Evolutionary conservation across 1,284 basidiomycete species (phyloP), one percentile per base, ranked within the genome.

Genomic region (Pyrrhoderma lamaoense): DNA sequence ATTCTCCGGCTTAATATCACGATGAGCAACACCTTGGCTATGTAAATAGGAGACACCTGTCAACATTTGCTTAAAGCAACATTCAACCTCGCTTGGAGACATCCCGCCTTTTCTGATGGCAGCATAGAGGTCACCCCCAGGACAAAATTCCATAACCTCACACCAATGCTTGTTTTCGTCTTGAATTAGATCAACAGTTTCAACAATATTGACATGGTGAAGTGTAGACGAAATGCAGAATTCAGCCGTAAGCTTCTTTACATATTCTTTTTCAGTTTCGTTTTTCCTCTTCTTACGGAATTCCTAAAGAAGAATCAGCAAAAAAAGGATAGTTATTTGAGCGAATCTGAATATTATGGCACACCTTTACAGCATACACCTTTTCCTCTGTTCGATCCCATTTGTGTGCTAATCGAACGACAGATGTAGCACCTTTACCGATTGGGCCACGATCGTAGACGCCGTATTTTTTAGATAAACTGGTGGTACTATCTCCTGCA

Each of bases 121-220:
- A 21, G 93, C 93, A 64, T 98, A 98, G 34, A 98, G 75, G 69
- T 98, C 94, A 3, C 94, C 94, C 48, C 95, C 95, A 1, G 92
- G 91, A 67, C 95, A 97, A 65, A 94, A 98, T 70, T 99, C 96
- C 96, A 99, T 98, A 55, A 99, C 95, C 69, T 99, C 95, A 65
- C 95, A 99, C 95, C 95, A 99, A 64, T 93, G 87, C 57, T 90
- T 85, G 59, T 76, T 83, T 70, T 99, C 95, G 69, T 99, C 95
- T 64, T 99, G 95, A 22, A 99, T 89, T 58, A 99, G 82, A 69
- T 99, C 95, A 55, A 99, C 96, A 2, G 95, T 99, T 74, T 99
- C 95, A 63, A 99, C 94, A 62, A 99, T 80, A 68, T 99, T 99
- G 65, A 84, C 75, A 65, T 98, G 95, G 66, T 98, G 94, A 40